Evolutionary conservation across 768 basidiomycete species (phyloP).

Genomic region (Lactarius deliciosus): DNA sequence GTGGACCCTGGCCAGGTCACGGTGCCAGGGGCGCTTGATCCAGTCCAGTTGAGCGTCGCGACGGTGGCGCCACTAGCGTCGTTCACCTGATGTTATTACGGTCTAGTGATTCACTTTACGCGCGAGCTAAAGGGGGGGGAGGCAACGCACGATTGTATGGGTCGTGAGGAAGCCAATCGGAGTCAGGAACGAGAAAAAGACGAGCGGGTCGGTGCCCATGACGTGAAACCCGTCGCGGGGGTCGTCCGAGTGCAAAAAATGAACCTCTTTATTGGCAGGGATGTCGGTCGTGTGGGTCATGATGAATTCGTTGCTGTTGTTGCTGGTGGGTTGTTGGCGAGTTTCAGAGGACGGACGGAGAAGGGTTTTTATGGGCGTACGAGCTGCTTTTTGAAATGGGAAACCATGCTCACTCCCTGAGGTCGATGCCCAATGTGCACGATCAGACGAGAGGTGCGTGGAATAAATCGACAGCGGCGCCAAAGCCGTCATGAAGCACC

Average conservation of each 20-base stretch:
- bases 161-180: slow-evolving; percentile 40
- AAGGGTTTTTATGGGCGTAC: not conserved
- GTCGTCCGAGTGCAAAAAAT: slow-evolving; percentile 69
- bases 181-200: slow-evolving; percentile 71
- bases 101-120: not conserved
- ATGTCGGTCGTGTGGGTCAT: not conserved
- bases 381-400: slow-evolving; percentile 4
- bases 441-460: not conserved
- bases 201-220: slow-evolving; percentile 59
- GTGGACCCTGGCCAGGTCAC: slow-evolving; percentile 6
- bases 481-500: not conserved
- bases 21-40: slow-evolving; percentile 15
- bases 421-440: not conserved
- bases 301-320: not conserved
- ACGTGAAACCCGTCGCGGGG: slow-evolving; percentile 62
- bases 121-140: not conserved
- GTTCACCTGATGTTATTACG: slow-evolving; percentile 3
- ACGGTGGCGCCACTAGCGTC: slow-evolving; percentile 3
- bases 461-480: not conserved
- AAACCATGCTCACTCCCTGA: slow-evolving; percentile 7
- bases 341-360: not conserved
- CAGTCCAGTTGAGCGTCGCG: slow-evolving; percentile 21
- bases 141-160: slow-evolving; percentile 49
- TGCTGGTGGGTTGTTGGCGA: not conserved
- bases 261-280: slow-evolving; percentile 39